Conservation (phyloP, 805 yeast species). For the Candida takata region DNA sequence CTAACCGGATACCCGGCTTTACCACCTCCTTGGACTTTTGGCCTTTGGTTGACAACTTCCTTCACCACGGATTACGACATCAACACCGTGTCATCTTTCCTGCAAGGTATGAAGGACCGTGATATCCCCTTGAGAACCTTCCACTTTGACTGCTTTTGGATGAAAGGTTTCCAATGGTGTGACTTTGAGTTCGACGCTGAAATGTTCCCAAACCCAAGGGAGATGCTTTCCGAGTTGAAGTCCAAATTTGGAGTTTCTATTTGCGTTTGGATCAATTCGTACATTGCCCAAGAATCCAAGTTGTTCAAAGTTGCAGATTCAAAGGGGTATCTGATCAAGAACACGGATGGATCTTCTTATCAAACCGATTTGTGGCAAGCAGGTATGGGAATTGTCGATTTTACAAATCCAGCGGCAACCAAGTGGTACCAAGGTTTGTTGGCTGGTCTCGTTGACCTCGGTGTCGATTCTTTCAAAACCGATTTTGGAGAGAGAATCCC, state of each 20-base stretch:
- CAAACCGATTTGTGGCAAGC: conserved; percentile 21
- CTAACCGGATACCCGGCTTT: conserved; percentile 18
- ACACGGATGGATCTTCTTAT: conserved; percentile 14
- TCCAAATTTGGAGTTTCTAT: conserved; percentile 32
- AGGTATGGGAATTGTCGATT: conserved; percentile 20
- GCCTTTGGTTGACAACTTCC: conserved; percentile 19
- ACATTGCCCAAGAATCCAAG: conserved; percentile 17
- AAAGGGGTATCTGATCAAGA: conserved; percentile 17
- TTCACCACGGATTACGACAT: conserved; percentile 20
- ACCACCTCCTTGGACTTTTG: conserved; percentile 21
- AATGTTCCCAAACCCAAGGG: conserved; percentile 17
- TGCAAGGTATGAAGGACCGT: conserved; percentile 20
- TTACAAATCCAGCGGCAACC: conserved; percentile 18
- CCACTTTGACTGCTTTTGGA: conserved; percentile 21
- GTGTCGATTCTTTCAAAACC: conserved; percentile 20
- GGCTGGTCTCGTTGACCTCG: conserved; percentile 14
- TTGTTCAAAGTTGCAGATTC: conserved; percentile 15
- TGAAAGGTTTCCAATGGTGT: conserved; percentile 22
- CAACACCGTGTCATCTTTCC: conserved; percentile 16
- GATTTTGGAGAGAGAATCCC: conserved; percentile 23
- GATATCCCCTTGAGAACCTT: conserved; percentile 18
- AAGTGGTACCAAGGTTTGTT: conserved; percentile 16
- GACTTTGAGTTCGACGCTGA: conserved; percentile 20
- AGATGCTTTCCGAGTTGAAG: conserved; percentile 26
- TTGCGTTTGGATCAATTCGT: conserved; percentile 20